Evolutionary conservation across 176 grass and related monocot genomes (phyloP).

Genomic region (Oryza brachyantha): DNA sequence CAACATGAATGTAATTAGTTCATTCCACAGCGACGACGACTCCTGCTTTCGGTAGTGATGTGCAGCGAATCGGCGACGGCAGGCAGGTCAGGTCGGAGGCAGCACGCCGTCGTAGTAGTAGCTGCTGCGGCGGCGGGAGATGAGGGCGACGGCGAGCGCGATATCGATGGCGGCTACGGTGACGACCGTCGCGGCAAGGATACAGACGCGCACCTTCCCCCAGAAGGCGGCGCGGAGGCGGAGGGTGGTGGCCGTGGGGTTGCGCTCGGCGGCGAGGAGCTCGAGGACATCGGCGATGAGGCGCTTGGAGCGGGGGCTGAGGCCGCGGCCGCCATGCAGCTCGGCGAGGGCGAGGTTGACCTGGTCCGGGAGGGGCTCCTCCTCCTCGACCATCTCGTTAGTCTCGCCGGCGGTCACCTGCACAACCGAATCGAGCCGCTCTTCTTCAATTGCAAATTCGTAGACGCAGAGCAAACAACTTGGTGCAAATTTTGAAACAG

Average conservation of each 20-base stretch:
- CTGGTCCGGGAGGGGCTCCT: neutral
- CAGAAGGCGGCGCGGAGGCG: constrained; percentile 35
- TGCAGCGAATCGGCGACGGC: neutral
- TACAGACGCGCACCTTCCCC: constrained; percentile 32
- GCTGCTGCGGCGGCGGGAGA: neutral
- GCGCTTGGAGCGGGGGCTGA: constrained; percentile 39
- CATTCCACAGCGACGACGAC: too few species aligned
- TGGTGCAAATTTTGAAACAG: neutral
- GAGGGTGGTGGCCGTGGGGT: neutral
- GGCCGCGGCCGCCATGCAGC: neutral
- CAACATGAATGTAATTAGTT: too few species aligned
- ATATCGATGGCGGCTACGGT: constrained; percentile 25
- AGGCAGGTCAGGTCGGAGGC: constrained; percentile 37
- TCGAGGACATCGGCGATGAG: constrained; percentile 28
- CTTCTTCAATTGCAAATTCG: neutral
- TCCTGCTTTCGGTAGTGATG: too few species aligned
- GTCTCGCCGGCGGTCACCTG: constrained; percentile 22
- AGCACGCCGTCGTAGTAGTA: neutral
- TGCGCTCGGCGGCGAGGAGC: constrained; percentile 10
- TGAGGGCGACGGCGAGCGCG: constrained; percentile 15
- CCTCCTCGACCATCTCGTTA: neutral
- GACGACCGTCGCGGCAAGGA: constrained; percentile 33
- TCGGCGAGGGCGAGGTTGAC: constrained; percentile 23
- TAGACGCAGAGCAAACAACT: neutral
- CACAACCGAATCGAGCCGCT: neutral